Conservation (phyloP, 805 yeast genomes). For the Starmerella cellae region DNA sequence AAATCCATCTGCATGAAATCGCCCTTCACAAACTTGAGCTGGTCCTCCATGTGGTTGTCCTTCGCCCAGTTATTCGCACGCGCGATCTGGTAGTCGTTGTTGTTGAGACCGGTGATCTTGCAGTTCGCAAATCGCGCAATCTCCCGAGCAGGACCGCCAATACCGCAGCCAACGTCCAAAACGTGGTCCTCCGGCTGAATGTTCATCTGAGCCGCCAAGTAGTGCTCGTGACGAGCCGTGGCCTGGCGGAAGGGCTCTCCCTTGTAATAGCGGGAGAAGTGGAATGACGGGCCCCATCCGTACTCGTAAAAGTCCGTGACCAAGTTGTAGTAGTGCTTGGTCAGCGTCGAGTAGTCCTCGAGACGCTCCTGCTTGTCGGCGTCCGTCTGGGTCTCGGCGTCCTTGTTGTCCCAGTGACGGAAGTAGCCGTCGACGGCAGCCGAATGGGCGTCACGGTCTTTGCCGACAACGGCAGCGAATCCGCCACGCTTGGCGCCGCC, state of each 20-base stretch:
- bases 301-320: conserved; percentile 97
- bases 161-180: conserved; percentile 97
- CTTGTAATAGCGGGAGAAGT: conserved; percentile 81
- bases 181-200: conserved; percentile 70
- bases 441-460: conserved; percentile 64
- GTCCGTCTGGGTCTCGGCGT: conserved; percentile 51
- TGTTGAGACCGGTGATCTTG: conserved; percentile 78
- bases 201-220: conserved; percentile 75
- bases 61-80: conserved; percentile 76
- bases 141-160: conserved; percentile 98
- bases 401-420: conserved; percentile 85
- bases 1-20: conserved; percentile 99
- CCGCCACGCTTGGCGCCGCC: conserved; percentile 67
- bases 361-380: conserved; percentile 42
- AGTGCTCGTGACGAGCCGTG: conserved; percentile 89
- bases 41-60: conserved; percentile 49
- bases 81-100: conserved; percentile 89
- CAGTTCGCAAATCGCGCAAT: conserved; percentile 83
- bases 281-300: conserved; percentile 99
- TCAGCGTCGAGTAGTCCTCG: conserved; percentile 75
- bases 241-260: conserved; percentile 94
- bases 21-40: conserved; percentile 82
- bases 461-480: conserved; percentile 58
- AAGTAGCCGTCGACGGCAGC: conserved; percentile 82
- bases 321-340: conserved; percentile 91